phyloP scores from a whole-genome alignment of 1,284 basidiomycete species.

The Megacollybia platyphylla region DNA sequence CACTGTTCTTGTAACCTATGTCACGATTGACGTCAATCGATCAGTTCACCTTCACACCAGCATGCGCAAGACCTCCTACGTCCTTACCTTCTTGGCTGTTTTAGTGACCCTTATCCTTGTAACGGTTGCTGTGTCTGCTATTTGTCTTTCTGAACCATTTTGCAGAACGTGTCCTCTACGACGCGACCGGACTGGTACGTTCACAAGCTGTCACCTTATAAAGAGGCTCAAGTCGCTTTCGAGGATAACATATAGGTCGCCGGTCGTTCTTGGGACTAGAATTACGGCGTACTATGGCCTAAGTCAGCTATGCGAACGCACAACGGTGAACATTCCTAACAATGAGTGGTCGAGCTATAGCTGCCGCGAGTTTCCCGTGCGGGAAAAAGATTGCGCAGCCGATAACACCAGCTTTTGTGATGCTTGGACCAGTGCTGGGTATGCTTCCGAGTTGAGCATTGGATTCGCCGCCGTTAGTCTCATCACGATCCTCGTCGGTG shows the following conservation, averaged over 20 bases:
- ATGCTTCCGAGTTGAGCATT: constrained; percentile 45
- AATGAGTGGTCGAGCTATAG: constrained; percentile 39
- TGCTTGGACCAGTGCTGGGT: constrained; percentile 59
- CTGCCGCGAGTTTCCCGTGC: constrained; percentile 53
- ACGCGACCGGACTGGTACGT: constrained; percentile 52
- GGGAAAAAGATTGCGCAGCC: constrained; percentile 28
- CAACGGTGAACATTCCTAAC: constrained; percentile 33
- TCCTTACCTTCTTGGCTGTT: constrained; percentile 43
- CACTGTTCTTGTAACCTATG: too few species aligned
- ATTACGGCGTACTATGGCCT: constrained; percentile 48
- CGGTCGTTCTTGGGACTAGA: constrained; percentile 32
- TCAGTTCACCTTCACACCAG: constrained; percentile 3
- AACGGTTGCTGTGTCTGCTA: constrained; percentile 5
- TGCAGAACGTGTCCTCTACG: constrained; percentile 47
- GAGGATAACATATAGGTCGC: constrained; percentile 47
- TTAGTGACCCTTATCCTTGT: constrained; percentile 38
- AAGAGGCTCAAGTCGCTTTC: constrained; percentile 10
- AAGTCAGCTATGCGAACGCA: constrained; percentile 40
- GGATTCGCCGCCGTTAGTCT: constrained; percentile 51
- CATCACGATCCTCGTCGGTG: constrained; percentile 47
- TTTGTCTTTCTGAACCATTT: constrained; percentile 2
- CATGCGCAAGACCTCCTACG: constrained; percentile 61
- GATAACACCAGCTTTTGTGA: constrained; percentile 48
- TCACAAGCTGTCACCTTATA: constrained; percentile 3
- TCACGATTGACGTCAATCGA: too few species aligned